These are phyloP conservation scores for Paramecium sexaurelia DNA, from an alignment of 73 alveolate species.

Conservation along the genomic window DNA sequence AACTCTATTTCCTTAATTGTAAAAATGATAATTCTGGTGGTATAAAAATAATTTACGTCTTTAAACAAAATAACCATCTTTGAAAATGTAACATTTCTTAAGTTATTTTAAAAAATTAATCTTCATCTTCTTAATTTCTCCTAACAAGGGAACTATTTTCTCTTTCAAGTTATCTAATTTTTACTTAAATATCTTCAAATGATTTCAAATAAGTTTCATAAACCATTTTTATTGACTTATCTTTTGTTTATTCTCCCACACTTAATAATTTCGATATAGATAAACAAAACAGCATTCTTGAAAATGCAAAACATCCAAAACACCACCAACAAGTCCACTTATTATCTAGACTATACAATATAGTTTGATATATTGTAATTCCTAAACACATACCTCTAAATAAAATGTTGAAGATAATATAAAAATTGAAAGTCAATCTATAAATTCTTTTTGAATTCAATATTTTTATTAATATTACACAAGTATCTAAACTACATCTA, in stretches of 20 bases:
- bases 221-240: slow-evolving; percentile 3
- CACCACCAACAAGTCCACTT: neutral
- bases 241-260: slow-evolving; percentile 44
- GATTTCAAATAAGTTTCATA: slow-evolving; percentile 27
- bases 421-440: neutral
- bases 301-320: neutral
- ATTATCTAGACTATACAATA: neutral
- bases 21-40: slow-evolving; percentile 42
- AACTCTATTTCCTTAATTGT: neutral
- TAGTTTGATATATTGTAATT: neutral
- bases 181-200: slow-evolving; percentile 2
- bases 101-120: neutral
- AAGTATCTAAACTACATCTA: slow-evolving; percentile 8
- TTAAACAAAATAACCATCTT: neutral
- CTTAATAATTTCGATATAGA: neutral
- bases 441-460: neutral
- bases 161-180: neutral
- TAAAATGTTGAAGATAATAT: neutral
- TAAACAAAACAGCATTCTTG: neutral
- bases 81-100: neutral
- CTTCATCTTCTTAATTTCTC: neutral
- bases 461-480: neutral
- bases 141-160: neutral
- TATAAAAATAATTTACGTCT: neutral
- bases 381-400: neutral